A percentile compares a stretch with the other conserved stretches of the same genome.
These are phyloP conservation scores for Lactifluus rugatus DNA, from an alignment of 768 basidiomycete genomes.

Conservation along the genomic window DNA sequence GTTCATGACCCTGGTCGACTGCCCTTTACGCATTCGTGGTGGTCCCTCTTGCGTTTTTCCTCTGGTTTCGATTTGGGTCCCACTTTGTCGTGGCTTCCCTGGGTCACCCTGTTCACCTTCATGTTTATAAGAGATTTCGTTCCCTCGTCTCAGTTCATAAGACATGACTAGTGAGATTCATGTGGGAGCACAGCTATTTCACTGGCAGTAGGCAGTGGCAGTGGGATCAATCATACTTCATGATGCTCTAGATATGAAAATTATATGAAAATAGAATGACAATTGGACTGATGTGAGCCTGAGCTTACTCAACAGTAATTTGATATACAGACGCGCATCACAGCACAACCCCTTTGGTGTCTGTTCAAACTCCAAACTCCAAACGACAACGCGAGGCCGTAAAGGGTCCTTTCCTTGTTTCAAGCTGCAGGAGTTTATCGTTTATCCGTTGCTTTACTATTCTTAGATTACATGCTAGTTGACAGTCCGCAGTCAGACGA, in stretches of 20 bases:
- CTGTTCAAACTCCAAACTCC: no score
- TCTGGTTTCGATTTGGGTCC: slow-evolving; percentile 4
- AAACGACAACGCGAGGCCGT: no score
- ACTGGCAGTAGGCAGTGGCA: background rate
- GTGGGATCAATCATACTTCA: background rate
- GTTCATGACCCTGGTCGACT: slow-evolving; percentile 16
- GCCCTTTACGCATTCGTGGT: slow-evolving; percentile 23
- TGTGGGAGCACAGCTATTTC: slow-evolving; percentile 1
- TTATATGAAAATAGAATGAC: slow-evolving; percentile 1
- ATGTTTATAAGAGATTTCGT: slow-evolving; percentile 14
- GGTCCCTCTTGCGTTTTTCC: slow-evolving; percentile 7
- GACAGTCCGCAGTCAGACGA: no score
- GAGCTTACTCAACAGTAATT: no score
- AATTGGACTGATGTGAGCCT: background rate
- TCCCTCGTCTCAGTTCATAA: slow-evolving; percentile 5
- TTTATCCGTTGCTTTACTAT: no score
- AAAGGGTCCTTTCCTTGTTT: no score
- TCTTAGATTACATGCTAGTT: no score
- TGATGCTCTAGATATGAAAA: slow-evolving; percentile 1
- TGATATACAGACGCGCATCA: no score
- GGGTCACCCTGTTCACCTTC: slow-evolving; percentile 8
- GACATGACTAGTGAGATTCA: slow-evolving; percentile 1
- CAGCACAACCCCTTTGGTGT: no score
- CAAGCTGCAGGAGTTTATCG: no score
- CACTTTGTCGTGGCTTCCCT: slow-evolving; percentile 1